phyloP scores from a whole-genome alignment of 345 rosid genomes.

The Rhizophora mangle region DNA sequence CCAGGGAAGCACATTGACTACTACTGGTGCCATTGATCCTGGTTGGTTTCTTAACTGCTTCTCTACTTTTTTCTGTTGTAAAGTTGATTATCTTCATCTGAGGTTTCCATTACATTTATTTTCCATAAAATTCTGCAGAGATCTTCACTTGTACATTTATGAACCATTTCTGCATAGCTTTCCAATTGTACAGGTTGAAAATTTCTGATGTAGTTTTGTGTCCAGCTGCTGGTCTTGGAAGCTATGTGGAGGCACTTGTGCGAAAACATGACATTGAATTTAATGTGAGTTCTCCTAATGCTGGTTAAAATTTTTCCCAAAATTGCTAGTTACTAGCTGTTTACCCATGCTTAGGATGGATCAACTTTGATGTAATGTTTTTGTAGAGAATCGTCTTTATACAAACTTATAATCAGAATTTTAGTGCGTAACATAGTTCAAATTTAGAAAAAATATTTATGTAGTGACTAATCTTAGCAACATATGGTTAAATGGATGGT shows the following conservation, averaged over 20 bases:
- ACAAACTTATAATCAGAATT: no score
- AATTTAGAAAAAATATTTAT: no score
- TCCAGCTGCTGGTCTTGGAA: constrained; percentile 95
- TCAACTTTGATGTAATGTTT: not conserved
- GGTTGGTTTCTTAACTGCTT: constrained; percentile 43
- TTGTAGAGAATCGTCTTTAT: not conserved
- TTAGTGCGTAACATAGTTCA: no score
- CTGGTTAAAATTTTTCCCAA: not conserved
- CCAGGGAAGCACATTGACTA: constrained; percentile 49
- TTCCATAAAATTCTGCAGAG: not conserved
- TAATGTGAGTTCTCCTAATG: constrained; percentile 48
- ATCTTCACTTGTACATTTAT: not conserved
- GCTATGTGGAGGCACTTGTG: constrained; percentile 91
- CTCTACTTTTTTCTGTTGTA: constrained; percentile 1
- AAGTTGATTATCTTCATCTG: no score
- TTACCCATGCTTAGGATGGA: not conserved
- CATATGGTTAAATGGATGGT: no score
- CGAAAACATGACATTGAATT: constrained; percentile 84
- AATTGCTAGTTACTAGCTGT: not conserved
- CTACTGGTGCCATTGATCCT: constrained; percentile 76
- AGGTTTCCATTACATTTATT: not conserved
- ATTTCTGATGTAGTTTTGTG: constrained; percentile 19
- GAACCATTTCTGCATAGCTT: not conserved
- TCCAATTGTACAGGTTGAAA: constrained; percentile 5
- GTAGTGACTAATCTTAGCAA: no score